Evolutionary conservation across 2,329 filamentous ascomycete genomes (phyloP).

Genomic region (Spiromastix sp.): DNA sequence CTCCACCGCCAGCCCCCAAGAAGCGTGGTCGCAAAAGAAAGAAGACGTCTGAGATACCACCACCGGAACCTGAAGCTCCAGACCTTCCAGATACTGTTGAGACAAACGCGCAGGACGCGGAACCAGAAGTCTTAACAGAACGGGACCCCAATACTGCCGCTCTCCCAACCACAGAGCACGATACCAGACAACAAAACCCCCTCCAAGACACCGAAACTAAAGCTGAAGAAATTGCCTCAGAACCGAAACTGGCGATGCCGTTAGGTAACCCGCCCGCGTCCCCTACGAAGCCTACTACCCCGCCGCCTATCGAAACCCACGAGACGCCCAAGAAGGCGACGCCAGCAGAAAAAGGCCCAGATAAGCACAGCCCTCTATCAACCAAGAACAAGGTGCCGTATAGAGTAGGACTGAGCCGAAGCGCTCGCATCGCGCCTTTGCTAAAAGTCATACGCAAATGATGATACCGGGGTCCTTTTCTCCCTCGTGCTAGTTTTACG

Average conservation of each 20-base stretch:
- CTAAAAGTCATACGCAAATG: conserved; percentile 35
- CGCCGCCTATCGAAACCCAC: conserved; percentile 3
- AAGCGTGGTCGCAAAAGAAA: conserved; percentile 36
- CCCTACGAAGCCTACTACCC: conserved; percentile 2
- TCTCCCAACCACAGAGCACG: not conserved
- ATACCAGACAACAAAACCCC: not conserved
- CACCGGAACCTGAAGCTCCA: conserved; percentile 1
- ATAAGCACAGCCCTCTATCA: conserved; percentile 32
- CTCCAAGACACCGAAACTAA: not conserved
- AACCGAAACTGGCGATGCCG: too few species aligned
- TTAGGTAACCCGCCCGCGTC: not conserved
- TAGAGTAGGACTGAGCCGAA: conserved; percentile 40
- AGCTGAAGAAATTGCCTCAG: too few species aligned
- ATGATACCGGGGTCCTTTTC: conserved; percentile 8
- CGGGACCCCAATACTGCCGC: conserved; percentile 1
- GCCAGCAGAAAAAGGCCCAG: conserved; percentile 18
- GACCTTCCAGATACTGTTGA: not conserved
- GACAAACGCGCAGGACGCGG: not conserved
- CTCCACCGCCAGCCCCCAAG: conserved; percentile 20
- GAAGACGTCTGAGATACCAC: conserved; percentile 17
- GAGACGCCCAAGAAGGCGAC: conserved; percentile 7
- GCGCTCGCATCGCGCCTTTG: conserved; percentile 38
- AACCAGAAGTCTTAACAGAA: not conserved
- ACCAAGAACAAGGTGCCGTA: conserved; percentile 30
- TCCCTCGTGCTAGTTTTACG: too few species aligned